phyloP scores from a whole-genome alignment of 345 rosid species.

The Erodium maritimum region DNA sequence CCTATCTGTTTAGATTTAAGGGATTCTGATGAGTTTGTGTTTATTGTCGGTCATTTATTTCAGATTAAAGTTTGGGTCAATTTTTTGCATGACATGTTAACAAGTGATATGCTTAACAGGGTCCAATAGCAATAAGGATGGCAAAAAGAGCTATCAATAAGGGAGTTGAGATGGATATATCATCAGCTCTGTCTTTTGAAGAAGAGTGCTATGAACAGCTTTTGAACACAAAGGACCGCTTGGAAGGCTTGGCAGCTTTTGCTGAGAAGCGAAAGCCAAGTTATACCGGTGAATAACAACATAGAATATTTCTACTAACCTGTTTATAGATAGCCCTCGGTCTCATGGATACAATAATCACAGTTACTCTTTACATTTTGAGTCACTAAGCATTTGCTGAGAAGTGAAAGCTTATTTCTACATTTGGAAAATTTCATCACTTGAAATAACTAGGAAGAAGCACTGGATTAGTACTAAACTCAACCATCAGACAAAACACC shows the following conservation, averaged over 20 bases:
- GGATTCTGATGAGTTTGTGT: not conserved
- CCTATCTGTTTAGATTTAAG: too few species aligned
- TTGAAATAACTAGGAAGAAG: too few species aligned
- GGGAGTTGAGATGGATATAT: conserved; percentile 50
- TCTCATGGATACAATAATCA: too few species aligned
- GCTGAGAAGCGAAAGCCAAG: conserved; percentile 76
- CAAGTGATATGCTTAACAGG: conserved; percentile 24
- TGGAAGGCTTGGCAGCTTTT: conserved; percentile 86
- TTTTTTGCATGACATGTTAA: not conserved
- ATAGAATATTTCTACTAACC: too few species aligned
- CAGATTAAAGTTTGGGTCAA: not conserved
- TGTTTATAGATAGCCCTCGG: too few species aligned
- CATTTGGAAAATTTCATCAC: too few species aligned
- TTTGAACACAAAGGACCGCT: conserved; percentile 60
- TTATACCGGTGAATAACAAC: conserved; percentile 38
- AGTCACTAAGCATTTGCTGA: too few species aligned
- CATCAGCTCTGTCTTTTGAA: conserved; percentile 58
- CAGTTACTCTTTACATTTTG: too few species aligned
- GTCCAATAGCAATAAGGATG: conserved; percentile 72
- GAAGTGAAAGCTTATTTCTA: too few species aligned
- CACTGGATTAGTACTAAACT: too few species aligned
- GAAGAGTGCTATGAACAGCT: conserved; percentile 54
- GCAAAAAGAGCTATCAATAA: conserved; percentile 68
- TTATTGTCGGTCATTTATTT: not conserved
- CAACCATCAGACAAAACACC: too few species aligned